phyloP scores from a whole-genome alignment of 2,329 filamentous ascomycete genomes.

The Aspergillus proliferans region DNA sequence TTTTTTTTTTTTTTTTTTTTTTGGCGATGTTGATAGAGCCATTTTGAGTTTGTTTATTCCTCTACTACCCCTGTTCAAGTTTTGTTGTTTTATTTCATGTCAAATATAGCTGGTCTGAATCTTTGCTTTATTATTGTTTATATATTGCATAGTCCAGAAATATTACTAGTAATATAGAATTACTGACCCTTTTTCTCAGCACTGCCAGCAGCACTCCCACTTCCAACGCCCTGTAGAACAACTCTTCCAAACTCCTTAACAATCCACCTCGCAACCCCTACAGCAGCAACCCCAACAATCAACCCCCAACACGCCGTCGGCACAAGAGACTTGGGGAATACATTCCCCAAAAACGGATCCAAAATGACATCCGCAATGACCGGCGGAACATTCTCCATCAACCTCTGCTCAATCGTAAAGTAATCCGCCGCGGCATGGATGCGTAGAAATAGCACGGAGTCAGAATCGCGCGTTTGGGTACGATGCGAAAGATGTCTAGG shows the following conservation, averaged over 20 bases:
- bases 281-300: constrained; percentile 51
- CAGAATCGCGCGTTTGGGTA: constrained; percentile 7
- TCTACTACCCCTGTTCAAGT: not conserved
- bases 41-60: not conserved
- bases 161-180: constrained; percentile 5
- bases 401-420: constrained; percentile 63
- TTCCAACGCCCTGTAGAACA: constrained; percentile 2
- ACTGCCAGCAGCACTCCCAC: not conserved
- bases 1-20: too few relatives aligned
- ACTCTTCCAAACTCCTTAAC: constrained; percentile 19
- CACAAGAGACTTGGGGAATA: constrained; percentile 70
- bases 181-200: not conserved
- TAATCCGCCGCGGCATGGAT: constrained; percentile 77
- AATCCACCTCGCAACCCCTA: constrained; percentile 37
- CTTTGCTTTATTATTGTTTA: too few relatives aligned
- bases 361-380: constrained; percentile 77
- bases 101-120: not conserved
- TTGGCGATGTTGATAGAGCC: not conserved
- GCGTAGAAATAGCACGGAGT: constrained; percentile 64
- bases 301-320: constrained; percentile 65
- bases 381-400: constrained; percentile 69
- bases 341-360: constrained; percentile 75
- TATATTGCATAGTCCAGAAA: too few relatives aligned
- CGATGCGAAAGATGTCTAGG: constrained; percentile 9
- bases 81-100: not conserved